Evolutionary conservation across 257 asterid genomes (phyloP).

Genomic region (Verbena officinalis): DNA sequence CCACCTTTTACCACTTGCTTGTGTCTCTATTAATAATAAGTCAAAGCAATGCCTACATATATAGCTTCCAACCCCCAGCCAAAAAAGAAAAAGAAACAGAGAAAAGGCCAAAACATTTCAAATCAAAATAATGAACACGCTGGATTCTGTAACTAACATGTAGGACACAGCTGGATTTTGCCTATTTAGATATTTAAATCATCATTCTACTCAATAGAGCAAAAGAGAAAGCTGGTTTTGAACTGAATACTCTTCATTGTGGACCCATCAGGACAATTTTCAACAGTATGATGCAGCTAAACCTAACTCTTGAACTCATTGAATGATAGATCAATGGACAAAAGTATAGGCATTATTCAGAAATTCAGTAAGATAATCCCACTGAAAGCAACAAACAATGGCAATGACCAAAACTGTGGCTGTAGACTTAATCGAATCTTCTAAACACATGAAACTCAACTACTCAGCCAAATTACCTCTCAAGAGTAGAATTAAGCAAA

Average conservation of each 20-base stretch:
- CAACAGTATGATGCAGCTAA: neutral
- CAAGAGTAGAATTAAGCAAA: conserved; percentile 9
- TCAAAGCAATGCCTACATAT: neutral
- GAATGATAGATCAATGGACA: neutral
- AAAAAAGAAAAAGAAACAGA: too few species aligned
- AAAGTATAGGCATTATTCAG: neutral
- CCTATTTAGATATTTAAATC: neutral
- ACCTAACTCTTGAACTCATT: neutral
- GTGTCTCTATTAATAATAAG: neutral
- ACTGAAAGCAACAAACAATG: neutral
- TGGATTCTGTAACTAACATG: neutral
- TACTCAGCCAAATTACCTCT: neutral
- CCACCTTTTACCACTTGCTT: neutral
- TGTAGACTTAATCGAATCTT: conserved; percentile 3
- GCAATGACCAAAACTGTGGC: neutral
- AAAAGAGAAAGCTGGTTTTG: neutral
- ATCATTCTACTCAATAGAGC: neutral
- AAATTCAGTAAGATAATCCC: conserved; percentile 1
- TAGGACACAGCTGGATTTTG: too few species aligned
- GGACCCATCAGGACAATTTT: neutral
- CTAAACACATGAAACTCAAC: neutral
- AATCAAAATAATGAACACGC: neutral
- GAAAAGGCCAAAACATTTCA: neutral
- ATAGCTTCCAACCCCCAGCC: neutral
- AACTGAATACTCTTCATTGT: neutral